A percentile compares a stretch with the other conserved stretches of the same genome.
These are phyloP conservation scores for Populus alba DNA, from an alignment of 345 rosid species.

Conservation along the genomic window DNA sequence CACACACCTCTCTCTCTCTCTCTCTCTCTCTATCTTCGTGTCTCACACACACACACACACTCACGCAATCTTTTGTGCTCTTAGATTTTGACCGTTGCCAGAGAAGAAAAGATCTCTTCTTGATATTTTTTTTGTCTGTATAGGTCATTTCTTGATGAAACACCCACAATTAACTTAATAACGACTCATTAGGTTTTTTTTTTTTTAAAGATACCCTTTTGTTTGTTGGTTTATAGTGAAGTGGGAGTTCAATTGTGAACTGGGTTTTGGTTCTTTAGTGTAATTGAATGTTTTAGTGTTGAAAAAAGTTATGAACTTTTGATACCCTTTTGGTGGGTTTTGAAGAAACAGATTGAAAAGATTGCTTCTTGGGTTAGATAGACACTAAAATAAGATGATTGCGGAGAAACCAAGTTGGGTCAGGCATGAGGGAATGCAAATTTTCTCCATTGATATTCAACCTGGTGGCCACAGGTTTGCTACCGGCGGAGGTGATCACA, in stretches of 20 bases:
- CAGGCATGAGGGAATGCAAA: constrained; percentile 94
- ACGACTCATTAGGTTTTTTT: not conserved
- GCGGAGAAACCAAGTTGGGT: constrained; percentile 98
- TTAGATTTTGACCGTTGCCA: constrained; percentile 13
- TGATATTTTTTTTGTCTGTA: not conserved
- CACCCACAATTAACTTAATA: not conserved
- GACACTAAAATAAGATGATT: constrained; percentile 51
- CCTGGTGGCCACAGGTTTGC: constrained; percentile 96
- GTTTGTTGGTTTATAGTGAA: not conserved
- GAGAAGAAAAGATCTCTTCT: not conserved
- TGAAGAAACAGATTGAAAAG: constrained; percentile 7
- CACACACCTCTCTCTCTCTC: not conserved
- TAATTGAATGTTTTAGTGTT: constrained; percentile 9
- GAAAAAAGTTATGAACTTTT: constrained; percentile 18
- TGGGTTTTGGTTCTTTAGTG: constrained; percentile 1
- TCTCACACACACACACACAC: not conserved
- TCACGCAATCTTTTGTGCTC: not conserved
- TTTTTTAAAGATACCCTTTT: not conserved
- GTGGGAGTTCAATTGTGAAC: not conserved
- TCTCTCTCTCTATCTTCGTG: not conserved
- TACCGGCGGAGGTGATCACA: constrained; percentile 98
- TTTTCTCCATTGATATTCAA: constrained; percentile 95
- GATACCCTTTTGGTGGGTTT: constrained; percentile 12
- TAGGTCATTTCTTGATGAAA: not conserved
- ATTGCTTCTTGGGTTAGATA: constrained; percentile 14